Conservation (phyloP, 169 alveolate genomes). For the Cryptosporidium baileyi region DNA sequence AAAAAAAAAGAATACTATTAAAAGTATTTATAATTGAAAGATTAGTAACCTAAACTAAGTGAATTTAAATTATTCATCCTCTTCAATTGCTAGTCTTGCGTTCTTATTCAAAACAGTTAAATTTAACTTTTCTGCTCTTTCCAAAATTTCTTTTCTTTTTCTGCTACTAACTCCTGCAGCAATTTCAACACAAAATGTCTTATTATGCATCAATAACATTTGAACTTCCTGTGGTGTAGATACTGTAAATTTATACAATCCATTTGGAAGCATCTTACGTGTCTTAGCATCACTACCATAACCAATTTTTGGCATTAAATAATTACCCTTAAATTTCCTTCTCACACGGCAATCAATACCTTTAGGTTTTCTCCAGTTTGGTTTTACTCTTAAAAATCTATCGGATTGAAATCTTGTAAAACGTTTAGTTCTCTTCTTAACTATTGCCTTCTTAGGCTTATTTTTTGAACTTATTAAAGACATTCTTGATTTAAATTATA, state of each 20-base stretch:
- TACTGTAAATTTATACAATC: constrained; percentile 91
- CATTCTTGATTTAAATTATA: too few relatives aligned
- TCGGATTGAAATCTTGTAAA: constrained; percentile 95
- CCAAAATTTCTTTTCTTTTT: constrained; percentile 89
- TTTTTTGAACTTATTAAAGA: background rate
- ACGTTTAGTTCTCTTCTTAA: constrained; percentile 92
- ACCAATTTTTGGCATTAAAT: constrained; percentile 94
- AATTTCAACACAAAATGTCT: constrained; percentile 91
- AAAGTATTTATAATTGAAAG: constrained; percentile 44
- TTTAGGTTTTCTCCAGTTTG: constrained; percentile 96
- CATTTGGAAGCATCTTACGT: constrained; percentile 90
- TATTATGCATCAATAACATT: constrained; percentile 94
- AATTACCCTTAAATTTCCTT: constrained; percentile 94
- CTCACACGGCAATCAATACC: constrained; percentile 97
- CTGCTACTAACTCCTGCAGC: constrained; percentile 91
- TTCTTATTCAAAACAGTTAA: constrained; percentile 88
- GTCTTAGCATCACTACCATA: constrained; percentile 95
- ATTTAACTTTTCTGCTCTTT: constrained; percentile 93
- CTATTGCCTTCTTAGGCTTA: constrained; percentile 79
- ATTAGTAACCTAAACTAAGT: constrained; percentile 12
- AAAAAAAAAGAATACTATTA: too few relatives aligned
- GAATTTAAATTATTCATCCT: constrained; percentile 60
- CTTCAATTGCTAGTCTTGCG: constrained; percentile 80
- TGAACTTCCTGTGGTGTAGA: constrained; percentile 89
- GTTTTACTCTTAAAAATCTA: constrained; percentile 91